Evolutionary conservation across 805 yeast genomes (phyloP), one percentile per base, ranked within the genome.

Genomic region (Diddensiella transvaalensis): DNA sequence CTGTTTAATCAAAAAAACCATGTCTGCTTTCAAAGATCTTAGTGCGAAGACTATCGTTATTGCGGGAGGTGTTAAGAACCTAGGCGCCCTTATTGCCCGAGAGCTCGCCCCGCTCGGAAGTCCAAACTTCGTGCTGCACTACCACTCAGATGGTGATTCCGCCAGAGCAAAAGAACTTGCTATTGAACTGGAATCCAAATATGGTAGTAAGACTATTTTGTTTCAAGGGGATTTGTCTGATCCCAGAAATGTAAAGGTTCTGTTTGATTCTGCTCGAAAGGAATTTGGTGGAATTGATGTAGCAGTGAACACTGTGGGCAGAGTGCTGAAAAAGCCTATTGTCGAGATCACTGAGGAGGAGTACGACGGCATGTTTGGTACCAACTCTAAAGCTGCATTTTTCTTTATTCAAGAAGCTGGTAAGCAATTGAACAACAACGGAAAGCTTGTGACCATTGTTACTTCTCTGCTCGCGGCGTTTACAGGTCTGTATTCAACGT

Each of bases 281-380:
- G 62, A 66, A 36, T 74, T 79, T 48, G 83, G 83, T 32, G 59
- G 65, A 18, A 67, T 79, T 53, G 85, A 82, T 57, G 72, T 78
- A 59, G 87, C 86, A n/a, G 70, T 82, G 57, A 81, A 81, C 67
- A 80, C 79, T 54, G 82, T 80, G 35, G 87, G 87, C 46, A 77
- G 66, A 72, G 87, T 82, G 19, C 67, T 82, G 62, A 80, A 82
- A 70, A 82, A 82, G 61, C 77, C 79, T 32, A 57, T 81, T 44
- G 65, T 65, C 29, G 80, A 79, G n/a, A 68, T 74, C 49, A 50
- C 76, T n/a, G 73, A 76, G 46, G 70, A 65, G 23, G 87, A 82
- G 58, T 82, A 68, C 57, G 83, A 79, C 53, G 50, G 55, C 21
- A 73, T 82, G 82, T 74, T 74, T 55, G 59, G 63, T 30, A 63